Conservation (phyloP, 1,139 yeast genomes). For the Kazachstania sp. region DNA sequence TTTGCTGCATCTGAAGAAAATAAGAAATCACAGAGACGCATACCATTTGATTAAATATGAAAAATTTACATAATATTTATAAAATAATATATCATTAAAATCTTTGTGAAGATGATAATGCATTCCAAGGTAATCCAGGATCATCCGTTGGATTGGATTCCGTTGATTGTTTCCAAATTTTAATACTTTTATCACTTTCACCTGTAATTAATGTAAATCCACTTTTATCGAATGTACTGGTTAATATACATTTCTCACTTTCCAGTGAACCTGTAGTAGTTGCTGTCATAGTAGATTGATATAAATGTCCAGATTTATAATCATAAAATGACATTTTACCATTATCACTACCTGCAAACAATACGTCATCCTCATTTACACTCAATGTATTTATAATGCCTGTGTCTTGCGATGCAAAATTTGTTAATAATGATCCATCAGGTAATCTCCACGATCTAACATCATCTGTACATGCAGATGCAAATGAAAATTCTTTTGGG, state of each 20-base stretch:
- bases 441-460: conserved; percentile 81
- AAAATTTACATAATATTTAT: neutral
- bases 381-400: conserved; percentile 62
- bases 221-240: conserved; percentile 68
- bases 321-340: conserved; percentile 75
- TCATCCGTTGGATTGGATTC: conserved; percentile 39
- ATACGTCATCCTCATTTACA: conserved; percentile 56
- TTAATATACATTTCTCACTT: conserved; percentile 59
- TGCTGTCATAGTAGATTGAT: conserved; percentile 47
- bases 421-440: conserved; percentile 59
- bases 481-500: conserved; percentile 67
- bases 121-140: conserved; percentile 44
- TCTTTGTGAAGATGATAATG: conserved; percentile 28
- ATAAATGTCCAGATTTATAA: conserved; percentile 58
- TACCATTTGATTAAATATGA: conserved; percentile 61
- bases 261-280: conserved; percentile 64
- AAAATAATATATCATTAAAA: conserved; percentile 14
- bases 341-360: conserved; percentile 82
- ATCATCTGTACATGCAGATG: conserved; percentile 73
- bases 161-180: conserved; percentile 64
- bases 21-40: conserved; percentile 33
- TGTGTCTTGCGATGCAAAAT: conserved; percentile 39
- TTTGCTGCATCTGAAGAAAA: conserved; percentile 70
- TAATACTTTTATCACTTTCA: conserved; percentile 82
- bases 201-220: conserved; percentile 80